Evolutionary conservation across 2,329 filamentous ascomycete genomes (phyloP).

Genomic region (Acarospora socialis): DNA sequence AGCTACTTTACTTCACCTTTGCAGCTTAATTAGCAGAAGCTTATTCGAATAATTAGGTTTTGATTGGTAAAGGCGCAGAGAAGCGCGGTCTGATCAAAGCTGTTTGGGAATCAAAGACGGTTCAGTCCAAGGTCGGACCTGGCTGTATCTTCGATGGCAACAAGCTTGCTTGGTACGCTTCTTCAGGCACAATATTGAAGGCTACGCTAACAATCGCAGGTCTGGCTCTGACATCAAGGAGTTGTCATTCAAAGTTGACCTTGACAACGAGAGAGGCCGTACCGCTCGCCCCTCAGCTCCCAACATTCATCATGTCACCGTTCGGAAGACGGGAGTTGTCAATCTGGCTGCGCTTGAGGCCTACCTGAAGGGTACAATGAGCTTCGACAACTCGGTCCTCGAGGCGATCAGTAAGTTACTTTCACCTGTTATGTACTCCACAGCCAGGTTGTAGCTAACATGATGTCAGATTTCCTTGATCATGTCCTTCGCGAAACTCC

Average conservation of each 20-base stretch:
- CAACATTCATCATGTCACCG: constrained; percentile 41
- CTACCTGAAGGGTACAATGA: constrained; percentile 48
- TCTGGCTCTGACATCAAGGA: constrained; percentile 28
- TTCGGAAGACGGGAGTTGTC: constrained; percentile 53
- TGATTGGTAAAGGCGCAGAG: constrained; percentile 47
- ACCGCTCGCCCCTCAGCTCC: too few relatives aligned
- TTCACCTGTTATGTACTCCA: not conserved
- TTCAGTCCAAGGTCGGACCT: constrained; percentile 41
- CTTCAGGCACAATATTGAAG: constrained; percentile 7
- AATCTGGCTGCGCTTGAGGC: constrained; percentile 49
- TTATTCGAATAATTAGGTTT: constrained; percentile 36
- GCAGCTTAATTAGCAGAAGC: too few relatives aligned
- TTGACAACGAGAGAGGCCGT: constrained; percentile 52
- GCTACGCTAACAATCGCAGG: constrained; percentile 21
- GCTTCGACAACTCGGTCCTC: constrained; percentile 53
- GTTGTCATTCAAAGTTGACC: constrained; percentile 48
- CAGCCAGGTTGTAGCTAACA: constrained; percentile 8
- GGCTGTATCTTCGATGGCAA: constrained; percentile 69
- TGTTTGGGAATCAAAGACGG: constrained; percentile 53
- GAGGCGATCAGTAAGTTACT: constrained; percentile 59
- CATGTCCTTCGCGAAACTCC: constrained; percentile 76
- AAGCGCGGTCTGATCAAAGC: constrained; percentile 58
- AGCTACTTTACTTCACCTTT: too few relatives aligned
- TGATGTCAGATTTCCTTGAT: constrained; percentile 57
- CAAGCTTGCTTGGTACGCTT: constrained; percentile 65